phyloP scores from a whole-genome alignment of 495 filamentous ascomycete species.

The Clohesyomyces aquaticus region DNA sequence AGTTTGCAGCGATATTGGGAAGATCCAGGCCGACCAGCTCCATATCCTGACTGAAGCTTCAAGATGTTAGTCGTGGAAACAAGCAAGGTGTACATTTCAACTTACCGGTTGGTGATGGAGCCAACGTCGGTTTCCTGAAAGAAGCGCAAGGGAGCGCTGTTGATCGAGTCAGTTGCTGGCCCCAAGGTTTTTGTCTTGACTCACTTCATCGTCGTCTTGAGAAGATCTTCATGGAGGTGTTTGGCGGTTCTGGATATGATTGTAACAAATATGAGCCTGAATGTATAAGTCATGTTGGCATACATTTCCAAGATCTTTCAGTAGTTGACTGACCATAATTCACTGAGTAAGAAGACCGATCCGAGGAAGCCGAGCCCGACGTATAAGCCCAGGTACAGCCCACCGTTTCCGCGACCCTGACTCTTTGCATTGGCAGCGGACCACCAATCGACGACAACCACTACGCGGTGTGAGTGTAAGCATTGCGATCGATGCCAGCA shows the following conservation, averaged over 20 bases:
- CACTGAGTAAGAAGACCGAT: conserved; percentile 10
- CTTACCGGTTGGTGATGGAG: conserved; percentile 5
- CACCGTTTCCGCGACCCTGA: conserved; percentile 1
- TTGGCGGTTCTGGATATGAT: conserved; percentile 12
- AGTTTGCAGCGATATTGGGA: conserved; percentile 4
- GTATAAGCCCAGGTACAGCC: conserved; percentile 15
- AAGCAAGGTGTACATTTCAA: conserved; percentile 3
- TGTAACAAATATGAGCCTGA: conserved; percentile 9
- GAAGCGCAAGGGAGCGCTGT: conserved; percentile 4
- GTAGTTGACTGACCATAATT: conserved; percentile 6
- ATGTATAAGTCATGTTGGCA: conserved; percentile 3
- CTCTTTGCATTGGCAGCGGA: conserved; percentile 10
- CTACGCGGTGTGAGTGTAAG: conserved; percentile 12
- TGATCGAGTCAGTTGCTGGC: conserved; percentile 1
- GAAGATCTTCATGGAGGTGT: conserved; percentile 5
- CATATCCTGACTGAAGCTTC: conserved; percentile 10
- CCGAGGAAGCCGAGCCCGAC: conserved; percentile 10
- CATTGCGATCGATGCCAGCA: conserved; percentile 9
- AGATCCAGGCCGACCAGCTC: conserved; percentile 6
- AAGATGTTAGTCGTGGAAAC: conserved; percentile 5
- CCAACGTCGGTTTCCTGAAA: conserved; percentile 6
- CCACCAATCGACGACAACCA: conserved; percentile 14
- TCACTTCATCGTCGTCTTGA: conserved; percentile 5
- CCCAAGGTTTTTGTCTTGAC: neutral
- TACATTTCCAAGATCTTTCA: neutral